Percentiles rank a stretch among this genome's conserved stretches.
Conservation (phyloP, 176 grass and related monocot species). For the Oropetium thomaeum region DNA sequence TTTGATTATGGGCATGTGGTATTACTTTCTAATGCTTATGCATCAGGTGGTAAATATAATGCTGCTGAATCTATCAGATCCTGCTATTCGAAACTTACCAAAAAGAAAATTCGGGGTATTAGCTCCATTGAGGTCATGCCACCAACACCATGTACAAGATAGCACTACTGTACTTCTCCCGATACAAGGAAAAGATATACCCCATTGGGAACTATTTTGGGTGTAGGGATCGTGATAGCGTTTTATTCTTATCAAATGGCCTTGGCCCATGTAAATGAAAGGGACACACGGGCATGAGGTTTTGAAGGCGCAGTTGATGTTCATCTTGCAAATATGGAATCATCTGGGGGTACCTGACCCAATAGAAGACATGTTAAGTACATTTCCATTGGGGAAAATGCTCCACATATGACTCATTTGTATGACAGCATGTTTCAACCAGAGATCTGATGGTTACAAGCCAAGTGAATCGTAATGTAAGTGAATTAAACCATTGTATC, state of each 20-base stretch:
- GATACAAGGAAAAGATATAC: slow-evolving; percentile 3
- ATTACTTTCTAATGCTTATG: slow-evolving; percentile 73
- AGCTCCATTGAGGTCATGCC: slow-evolving; percentile 48
- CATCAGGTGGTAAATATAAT: slow-evolving; percentile 52
- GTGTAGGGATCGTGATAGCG: background rate
- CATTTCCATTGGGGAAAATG: slow-evolving; percentile 4
- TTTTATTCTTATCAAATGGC: slow-evolving; percentile 24
- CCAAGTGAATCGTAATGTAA: too few species aligned
- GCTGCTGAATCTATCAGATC: slow-evolving; percentile 62
- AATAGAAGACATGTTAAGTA: slow-evolving; percentile 14
- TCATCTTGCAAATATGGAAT: slow-evolving; percentile 19
- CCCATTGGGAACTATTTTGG: too few species aligned
- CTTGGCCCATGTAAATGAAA: slow-evolving; percentile 21
- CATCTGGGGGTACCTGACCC: slow-evolving; percentile 18
- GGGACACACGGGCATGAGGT: background rate
- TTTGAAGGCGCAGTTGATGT: slow-evolving; percentile 9
- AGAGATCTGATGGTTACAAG: too few species aligned
- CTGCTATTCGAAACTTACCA: slow-evolving; percentile 27
- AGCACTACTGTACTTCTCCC: slow-evolving; percentile 12
- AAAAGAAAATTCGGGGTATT: slow-evolving; percentile 48
- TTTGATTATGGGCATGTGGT: slow-evolving; percentile 63
- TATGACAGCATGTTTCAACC: too few species aligned
- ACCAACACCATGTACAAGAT: slow-evolving; percentile 17
- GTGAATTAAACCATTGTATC: too few species aligned
- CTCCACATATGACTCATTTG: too few species aligned